phyloP scores from a whole-genome alignment of 805 yeast genomes.

The Saccharomycopsis babjevae region DNA sequence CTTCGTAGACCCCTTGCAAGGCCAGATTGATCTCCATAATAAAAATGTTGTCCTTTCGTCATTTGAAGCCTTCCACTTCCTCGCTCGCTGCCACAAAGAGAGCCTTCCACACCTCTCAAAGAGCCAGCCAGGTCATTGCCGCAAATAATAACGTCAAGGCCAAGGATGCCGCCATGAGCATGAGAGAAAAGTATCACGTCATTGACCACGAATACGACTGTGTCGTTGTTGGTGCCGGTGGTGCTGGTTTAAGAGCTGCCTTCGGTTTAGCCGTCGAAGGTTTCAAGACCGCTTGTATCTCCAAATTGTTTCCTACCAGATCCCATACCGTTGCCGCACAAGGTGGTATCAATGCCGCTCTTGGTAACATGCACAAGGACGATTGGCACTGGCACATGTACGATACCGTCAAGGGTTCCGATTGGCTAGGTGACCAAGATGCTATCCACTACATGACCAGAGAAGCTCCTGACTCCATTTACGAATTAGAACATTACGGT shows the following conservation, averaged over 20 bases:
- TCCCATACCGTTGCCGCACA: conserved; percentile 99
- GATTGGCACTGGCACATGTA: conserved; percentile 99
- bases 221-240: conserved; percentile 97
- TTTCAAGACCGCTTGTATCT: conserved; percentile 92
- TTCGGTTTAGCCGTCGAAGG: conserved; percentile 97
- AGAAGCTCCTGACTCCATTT: conserved; percentile 93
- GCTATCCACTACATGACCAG: conserved; percentile 98
- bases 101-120: conserved; percentile 5
- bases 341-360: conserved; percentile 98
- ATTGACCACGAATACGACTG: conserved; percentile 98
- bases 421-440: conserved; percentile 99
- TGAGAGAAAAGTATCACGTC: conserved; percentile 71
- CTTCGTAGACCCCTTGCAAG: too few relatives aligned
- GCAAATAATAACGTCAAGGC: conserved; percentile 18
- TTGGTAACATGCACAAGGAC: conserved; percentile 96
- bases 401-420: conserved; percentile 98
- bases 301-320: conserved; percentile 95
- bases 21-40: background rate
- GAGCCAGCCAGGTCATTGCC: conserved; percentile 24
- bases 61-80: background rate
- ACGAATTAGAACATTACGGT: conserved; percentile 96
- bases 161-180: conserved; percentile 39
- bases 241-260: conserved; percentile 98
- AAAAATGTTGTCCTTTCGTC: conserved; percentile 11
- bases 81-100: conserved; percentile 1